Evolutionary conservation across 176 grass and related monocot species (phyloP), one percentile per base, ranked within the genome.

Genomic region (Ampelocalamus luodianensis): DNA sequence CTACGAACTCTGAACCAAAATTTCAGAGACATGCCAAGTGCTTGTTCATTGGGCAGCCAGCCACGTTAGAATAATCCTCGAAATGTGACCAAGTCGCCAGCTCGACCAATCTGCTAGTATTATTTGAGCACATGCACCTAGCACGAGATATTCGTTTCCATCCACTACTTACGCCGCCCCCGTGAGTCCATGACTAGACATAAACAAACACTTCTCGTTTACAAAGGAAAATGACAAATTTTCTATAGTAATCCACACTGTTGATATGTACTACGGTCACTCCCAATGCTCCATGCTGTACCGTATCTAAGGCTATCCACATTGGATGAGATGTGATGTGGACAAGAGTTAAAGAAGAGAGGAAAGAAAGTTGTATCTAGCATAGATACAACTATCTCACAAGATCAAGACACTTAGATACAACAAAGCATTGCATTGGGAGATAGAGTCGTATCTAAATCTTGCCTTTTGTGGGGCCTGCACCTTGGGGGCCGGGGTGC

Each of bases 131-230:
- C 58, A 32, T 38, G 46, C n/a, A 46, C 61, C 73, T 32, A 77
- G 63, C 73, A 74, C 77, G 84, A 79, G 85, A 66, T 74, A 65
- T 86, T 80, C 76, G 54, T 59, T 34, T 62, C 43, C 32, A 43
- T 32, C 62, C 72, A 22, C 17, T 49, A 6, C 15, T 8, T 34
- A 13, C 12, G 59, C 56, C 39, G 8, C 29, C 20, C 48, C 53
- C 0, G 2, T 34, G 32, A 34, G 48, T 2, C 53, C 18, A 10
- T 72, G 69, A 17, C 12, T 26, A 27, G 68, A 27, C 69, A 8
- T 26, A 15, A 72, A 72, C 69, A 27, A 16, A 8, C 27, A 3
- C 18, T 26, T 27, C 13, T 23, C 36, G 37, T 39, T 38, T 23
- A 4, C 72, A 18, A 4, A 76, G 15, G 72, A 50, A 44, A 74